Evolutionary conservation across 2,329 filamentous ascomycete species (phyloP).

Genomic region (Lecanicillium sp.): DNA sequence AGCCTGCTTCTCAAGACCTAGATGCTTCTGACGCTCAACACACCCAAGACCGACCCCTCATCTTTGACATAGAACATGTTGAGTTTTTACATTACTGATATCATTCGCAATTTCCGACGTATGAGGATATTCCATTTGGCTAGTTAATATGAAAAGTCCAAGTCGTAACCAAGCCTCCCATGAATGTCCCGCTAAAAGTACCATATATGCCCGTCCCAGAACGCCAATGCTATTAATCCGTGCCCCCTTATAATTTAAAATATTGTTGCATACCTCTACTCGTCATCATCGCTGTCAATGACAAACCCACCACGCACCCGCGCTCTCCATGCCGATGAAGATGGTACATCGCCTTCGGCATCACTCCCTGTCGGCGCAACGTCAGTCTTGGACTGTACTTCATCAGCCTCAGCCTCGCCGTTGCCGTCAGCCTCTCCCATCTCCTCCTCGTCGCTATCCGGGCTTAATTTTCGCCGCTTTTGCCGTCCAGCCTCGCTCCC

Average conservation of each 20-base stretch:
- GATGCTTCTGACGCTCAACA: too few species aligned
- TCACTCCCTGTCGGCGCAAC: conserved; percentile 15
- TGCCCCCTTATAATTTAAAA: background rate
- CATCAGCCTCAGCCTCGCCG: conserved; percentile 18
- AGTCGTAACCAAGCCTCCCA: too few species aligned
- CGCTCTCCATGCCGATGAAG: conserved; percentile 32
- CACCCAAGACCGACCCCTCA: too few species aligned
- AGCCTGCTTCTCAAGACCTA: too few species aligned
- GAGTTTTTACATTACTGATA: too few species aligned
- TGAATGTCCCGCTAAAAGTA: background rate
- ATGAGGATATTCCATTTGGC: too few species aligned
- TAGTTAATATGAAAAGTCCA: too few species aligned
- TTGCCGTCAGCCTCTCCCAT: conserved; percentile 22
- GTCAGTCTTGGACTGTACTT: conserved; percentile 17
- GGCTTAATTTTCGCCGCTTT: conserved; percentile 32
- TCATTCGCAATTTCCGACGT: too few species aligned
- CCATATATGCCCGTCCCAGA: background rate
- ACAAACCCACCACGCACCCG: conserved; percentile 49
- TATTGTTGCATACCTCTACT: conserved; percentile 22
- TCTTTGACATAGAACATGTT: too few species aligned
- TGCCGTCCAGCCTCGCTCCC: conserved; percentile 29
- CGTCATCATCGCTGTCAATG: conserved; percentile 55
- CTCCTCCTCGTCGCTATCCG: conserved; percentile 23
- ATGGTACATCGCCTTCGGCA: conserved; percentile 32
- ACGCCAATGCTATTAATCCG: background rate